phyloP scores from a whole-genome alignment of 257 asterid species.

The Solanum infundibuliforme region DNA sequence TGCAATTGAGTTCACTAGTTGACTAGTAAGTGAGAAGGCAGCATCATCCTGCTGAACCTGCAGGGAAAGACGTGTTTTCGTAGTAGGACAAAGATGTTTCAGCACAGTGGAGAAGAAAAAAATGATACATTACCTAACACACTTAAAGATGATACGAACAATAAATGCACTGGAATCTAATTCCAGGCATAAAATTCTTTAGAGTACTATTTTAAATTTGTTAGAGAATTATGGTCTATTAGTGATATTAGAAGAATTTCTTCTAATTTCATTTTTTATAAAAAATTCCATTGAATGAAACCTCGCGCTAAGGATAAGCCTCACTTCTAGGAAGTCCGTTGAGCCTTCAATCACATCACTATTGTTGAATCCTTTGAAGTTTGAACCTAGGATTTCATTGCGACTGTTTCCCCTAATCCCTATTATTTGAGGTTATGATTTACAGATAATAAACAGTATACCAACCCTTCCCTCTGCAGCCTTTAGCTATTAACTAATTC shows the following conservation, averaged over 20 bases:
- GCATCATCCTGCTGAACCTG: neutral
- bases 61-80: neutral
- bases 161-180: neutral
- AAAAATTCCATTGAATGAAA: neutral
- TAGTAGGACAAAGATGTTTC: neutral
- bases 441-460: neutral
- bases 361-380: neutral
- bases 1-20: neutral
- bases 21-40: neutral
- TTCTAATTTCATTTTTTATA: neutral
- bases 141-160: neutral
- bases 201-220: neutral
- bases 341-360: neutral
- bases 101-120: neutral
- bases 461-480: neutral
- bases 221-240: neutral
- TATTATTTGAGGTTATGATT: neutral
- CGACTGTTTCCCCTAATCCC: neutral
- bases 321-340: neutral
- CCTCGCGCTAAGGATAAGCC: neutral
- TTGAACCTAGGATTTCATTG: neutral
- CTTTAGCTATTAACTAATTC: neutral
- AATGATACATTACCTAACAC: neutral
- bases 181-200: neutral
- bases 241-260: neutral